These are phyloP conservation scores for Diplodia seriata DNA, from an alignment of 2,329 filamentous ascomycete genomes.

Conservation along the genomic window DNA sequence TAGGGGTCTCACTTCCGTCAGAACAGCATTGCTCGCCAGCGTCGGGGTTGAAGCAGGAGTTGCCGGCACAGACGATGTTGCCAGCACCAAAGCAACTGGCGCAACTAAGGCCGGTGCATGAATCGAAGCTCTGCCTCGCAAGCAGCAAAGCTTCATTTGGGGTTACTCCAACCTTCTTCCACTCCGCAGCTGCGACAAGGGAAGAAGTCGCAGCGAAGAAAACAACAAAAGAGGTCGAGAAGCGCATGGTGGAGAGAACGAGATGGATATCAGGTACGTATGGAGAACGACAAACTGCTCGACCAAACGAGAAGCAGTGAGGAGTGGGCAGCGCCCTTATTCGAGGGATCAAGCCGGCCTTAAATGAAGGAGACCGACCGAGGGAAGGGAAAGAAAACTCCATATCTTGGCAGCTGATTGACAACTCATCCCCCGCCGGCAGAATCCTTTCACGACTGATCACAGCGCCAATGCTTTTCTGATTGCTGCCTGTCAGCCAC, in stretches of 20 bases:
- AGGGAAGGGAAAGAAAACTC: background rate
- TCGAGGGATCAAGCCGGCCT: background rate
- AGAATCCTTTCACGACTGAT: background rate
- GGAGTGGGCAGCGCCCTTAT: background rate
- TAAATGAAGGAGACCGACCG: background rate
- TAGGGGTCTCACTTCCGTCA: slow-evolving; percentile 23
- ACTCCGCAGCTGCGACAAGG: slow-evolving; percentile 3
- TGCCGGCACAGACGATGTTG: slow-evolving; percentile 23
- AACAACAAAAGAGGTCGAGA: slow-evolving; percentile 8
- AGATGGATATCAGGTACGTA: background rate
- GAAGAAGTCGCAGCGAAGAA: slow-evolving; percentile 13
- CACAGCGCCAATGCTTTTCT: background rate
- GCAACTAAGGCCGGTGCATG: slow-evolving; percentile 10
- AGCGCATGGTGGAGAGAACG: slow-evolving; percentile 6
- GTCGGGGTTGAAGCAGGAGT: slow-evolving; percentile 30
- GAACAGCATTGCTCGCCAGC: slow-evolving; percentile 31
- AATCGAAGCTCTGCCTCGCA: slow-evolving; percentile 6
- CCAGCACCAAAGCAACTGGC: slow-evolving; percentile 28
- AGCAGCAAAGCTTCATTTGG: background rate
- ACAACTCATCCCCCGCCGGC: slow-evolving; percentile 15
- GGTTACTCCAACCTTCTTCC: background rate
- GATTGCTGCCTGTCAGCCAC: slow-evolving; percentile 18
- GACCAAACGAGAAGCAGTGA: background rate
- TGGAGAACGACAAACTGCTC: background rate
- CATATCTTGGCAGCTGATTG: slow-evolving; percentile 25